phyloP scores from a whole-genome alignment of 768 basidiomycete genomes.

The Lyophyllum shimeji region DNA sequence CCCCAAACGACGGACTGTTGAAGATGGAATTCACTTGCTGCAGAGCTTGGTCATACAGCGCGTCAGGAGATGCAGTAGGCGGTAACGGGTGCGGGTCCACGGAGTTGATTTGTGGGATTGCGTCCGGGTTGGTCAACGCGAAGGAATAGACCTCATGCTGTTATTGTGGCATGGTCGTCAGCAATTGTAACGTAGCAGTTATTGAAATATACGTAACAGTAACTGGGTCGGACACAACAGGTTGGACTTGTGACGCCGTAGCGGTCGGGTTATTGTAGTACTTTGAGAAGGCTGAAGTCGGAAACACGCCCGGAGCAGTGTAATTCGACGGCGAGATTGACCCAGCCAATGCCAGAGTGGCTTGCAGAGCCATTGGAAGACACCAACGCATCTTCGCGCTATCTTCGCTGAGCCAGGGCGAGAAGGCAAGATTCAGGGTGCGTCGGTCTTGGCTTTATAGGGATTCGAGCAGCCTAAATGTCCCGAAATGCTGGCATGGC shows the following conservation, averaged over 20 bases:
- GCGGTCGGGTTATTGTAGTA: conserved; percentile 77
- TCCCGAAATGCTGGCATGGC: neutral
- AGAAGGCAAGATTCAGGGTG: neutral
- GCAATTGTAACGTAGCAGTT: neutral
- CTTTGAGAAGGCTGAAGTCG: conserved; percentile 58
- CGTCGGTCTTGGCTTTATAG: neutral
- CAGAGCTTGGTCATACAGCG: conserved; percentile 52
- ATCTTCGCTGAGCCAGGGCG: neutral
- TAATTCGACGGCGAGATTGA: conserved; percentile 43
- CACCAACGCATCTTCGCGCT: conserved; percentile 6
- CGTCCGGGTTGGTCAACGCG: conserved; percentile 60
- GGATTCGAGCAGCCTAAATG: neutral
- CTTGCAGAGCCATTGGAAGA: conserved; percentile 7
- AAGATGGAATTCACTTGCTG: conserved; percentile 57
- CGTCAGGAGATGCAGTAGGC: conserved; percentile 44
- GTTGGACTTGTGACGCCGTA: conserved; percentile 72
- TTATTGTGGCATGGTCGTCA: neutral
- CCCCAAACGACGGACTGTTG: conserved; percentile 50
- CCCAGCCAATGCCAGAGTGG: conserved; percentile 8
- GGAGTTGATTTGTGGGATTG: conserved; percentile 58
- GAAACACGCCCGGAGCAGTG: conserved; percentile 62
- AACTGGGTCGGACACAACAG: conserved; percentile 73
- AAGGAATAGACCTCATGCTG: conserved; percentile 61
- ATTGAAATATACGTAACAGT: conserved; percentile 37
- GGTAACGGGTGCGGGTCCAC: conserved; percentile 68